Conservation (phyloP, 306 rosid species). For the Prunus kanzakura region DNA sequence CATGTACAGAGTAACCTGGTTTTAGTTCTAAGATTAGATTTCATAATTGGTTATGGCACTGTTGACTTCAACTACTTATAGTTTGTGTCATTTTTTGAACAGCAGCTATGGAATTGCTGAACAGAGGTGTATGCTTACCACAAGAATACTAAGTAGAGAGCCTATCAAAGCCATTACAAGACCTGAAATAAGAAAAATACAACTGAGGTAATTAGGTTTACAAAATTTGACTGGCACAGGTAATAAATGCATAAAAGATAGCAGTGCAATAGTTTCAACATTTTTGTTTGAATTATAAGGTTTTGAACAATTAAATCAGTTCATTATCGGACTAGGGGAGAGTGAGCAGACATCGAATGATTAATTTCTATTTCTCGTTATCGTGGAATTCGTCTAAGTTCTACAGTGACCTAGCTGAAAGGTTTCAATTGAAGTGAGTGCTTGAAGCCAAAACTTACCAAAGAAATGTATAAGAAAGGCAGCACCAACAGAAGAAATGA, state of each 20-base stretch:
- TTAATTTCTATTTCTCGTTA: no score
- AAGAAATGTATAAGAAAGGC: constrained; percentile 79
- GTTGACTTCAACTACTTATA: neutral
- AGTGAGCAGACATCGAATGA: no score
- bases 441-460: constrained; percentile 41
- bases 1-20: neutral
- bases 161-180: constrained; percentile 81
- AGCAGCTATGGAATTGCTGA: neutral
- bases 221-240: neutral
- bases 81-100: neutral
- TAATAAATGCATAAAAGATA: neutral
- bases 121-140: constrained; percentile 45
- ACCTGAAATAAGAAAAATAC: constrained; percentile 47
- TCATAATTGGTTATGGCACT: neutral
- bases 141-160: constrained; percentile 56
- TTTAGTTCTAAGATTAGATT: neutral
- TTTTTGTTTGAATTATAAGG: neutral
- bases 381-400: neutral
- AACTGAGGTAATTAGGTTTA: neutral
- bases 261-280: neutral
- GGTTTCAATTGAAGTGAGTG: neutral
- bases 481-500: constrained; percentile 55
- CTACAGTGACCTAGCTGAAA: neutral
- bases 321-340: neutral
- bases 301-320: neutral